Conservation (phyloP, 495 filamentous ascomycete genomes). For the Neurospora sp. region DNA sequence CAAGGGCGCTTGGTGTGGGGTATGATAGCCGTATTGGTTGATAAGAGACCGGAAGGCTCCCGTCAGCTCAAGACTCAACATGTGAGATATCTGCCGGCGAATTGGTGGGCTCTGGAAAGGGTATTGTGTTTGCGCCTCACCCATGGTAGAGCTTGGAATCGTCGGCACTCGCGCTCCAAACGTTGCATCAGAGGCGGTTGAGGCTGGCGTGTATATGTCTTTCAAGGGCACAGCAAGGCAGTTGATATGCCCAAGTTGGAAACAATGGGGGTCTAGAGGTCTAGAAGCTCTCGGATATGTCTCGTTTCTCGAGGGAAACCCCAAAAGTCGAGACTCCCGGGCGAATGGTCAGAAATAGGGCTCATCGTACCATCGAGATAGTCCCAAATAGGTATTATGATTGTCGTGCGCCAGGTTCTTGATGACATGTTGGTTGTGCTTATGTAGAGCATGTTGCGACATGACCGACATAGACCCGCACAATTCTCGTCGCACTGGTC, state of each 20-base stretch:
- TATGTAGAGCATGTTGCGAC: neutral
- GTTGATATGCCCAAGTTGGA: neutral
- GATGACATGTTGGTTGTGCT: neutral
- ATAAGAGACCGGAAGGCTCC: neutral
- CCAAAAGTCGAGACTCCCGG: neutral
- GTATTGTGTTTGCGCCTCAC: neutral
- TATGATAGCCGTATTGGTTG: slow-evolving; percentile 3
- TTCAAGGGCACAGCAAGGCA: neutral
- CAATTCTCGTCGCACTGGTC: neutral
- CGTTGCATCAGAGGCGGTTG: neutral
- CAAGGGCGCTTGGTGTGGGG: slow-evolving; percentile 3
- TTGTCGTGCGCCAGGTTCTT: neutral
- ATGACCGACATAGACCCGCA: neutral
- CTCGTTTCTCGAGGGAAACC: neutral
- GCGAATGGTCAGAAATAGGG: neutral
- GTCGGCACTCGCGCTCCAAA: neutral
- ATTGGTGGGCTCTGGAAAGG: neutral
- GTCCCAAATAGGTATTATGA: neutral
- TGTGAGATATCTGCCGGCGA: neutral
- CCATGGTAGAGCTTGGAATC: neutral
- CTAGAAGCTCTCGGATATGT: neutral
- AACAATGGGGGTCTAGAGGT: neutral
- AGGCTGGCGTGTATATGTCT: neutral
- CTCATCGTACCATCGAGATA: neutral
- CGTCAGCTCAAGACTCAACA: neutral